A percentile compares a stretch with the other conserved stretches of the same genome.
These are phyloP conservation scores for Nigrospora sphaerica DNA, from an alignment of 2,329 filamentous ascomycete species.

Conservation along the genomic window DNA sequence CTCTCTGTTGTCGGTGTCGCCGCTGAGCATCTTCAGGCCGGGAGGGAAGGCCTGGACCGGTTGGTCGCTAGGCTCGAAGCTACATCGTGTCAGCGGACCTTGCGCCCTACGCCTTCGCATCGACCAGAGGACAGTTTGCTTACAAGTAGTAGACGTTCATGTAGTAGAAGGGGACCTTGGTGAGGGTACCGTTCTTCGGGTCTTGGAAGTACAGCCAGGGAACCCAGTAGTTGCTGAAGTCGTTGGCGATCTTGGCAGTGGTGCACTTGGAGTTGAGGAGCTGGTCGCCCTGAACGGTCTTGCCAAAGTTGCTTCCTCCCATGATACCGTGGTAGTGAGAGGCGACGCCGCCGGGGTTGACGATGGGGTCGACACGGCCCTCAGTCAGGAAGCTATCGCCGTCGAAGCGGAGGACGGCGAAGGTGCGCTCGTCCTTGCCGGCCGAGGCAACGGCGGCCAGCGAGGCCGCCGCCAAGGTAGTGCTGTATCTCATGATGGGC, in stretches of 20 bases:
- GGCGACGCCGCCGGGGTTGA: conserved; percentile 51
- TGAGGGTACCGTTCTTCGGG: conserved; percentile 53
- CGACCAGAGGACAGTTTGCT: conserved; percentile 17
- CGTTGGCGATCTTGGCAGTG: conserved; percentile 60
- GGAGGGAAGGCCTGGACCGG: conserved; percentile 62
- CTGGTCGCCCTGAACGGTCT: conserved; percentile 53
- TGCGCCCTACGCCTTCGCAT: neutral
- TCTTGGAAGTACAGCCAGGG: conserved; percentile 64
- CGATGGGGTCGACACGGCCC: conserved; percentile 61
- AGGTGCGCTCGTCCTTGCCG: conserved; percentile 41
- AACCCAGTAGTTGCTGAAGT: conserved; percentile 73
- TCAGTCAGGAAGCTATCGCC: conserved; percentile 54
- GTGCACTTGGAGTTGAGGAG: conserved; percentile 59
- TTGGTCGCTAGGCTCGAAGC: conserved; percentile 57
- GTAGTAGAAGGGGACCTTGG: conserved; percentile 62
- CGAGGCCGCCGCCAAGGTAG: too few species aligned
- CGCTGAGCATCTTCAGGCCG: conserved; percentile 65
- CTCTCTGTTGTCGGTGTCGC: conserved; percentile 51
- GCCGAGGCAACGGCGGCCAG: conserved; percentile 31
- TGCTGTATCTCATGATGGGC: too few species aligned
- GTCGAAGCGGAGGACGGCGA: conserved; percentile 66
- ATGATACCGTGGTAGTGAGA: conserved; percentile 64
- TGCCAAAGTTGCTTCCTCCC: conserved; percentile 62
- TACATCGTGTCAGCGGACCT: conserved; percentile 10
- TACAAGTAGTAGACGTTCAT: conserved; percentile 73